These are phyloP conservation scores for Apophysomyces sp. DNA, from an alignment of 371 early-diverging fungal species.

Conservation along the genomic window DNA sequence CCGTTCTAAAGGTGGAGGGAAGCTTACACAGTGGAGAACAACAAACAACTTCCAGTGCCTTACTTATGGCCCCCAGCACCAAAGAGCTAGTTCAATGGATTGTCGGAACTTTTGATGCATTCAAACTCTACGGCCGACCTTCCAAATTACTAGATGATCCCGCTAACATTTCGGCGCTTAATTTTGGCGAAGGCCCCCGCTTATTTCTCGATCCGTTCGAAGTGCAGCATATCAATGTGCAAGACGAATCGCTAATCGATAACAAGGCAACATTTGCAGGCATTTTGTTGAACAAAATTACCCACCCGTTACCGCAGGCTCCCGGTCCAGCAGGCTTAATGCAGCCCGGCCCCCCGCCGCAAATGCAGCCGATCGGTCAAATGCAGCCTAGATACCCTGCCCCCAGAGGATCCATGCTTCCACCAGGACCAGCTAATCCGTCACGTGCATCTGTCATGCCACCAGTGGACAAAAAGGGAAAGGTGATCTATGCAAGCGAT, in stretches of 20 bases:
- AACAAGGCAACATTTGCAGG: conserved; percentile 29
- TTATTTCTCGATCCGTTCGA: conserved; percentile 38
- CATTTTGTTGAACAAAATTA: conserved; percentile 21
- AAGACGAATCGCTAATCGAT: conserved; percentile 14
- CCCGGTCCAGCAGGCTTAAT: not conserved
- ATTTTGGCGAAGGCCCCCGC: conserved; percentile 35
- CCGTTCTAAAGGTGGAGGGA: conserved; percentile 46
- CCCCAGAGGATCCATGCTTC: conserved; percentile 12
- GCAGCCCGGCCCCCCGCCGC: not conserved
- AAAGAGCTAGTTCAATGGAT: conserved; percentile 50
- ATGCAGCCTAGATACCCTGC: not conserved
- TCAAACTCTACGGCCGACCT: conserved; percentile 54
- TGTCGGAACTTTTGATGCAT: conserved; percentile 44
- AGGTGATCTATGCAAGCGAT: conserved; percentile 40
- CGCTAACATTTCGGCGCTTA: conserved; percentile 25
- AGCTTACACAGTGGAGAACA: conserved; percentile 25
- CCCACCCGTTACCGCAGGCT: not conserved
- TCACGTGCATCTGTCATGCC: conserved; percentile 8
- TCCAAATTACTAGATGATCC: conserved; percentile 28
- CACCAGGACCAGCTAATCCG: conserved; percentile 5
- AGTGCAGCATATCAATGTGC: conserved; percentile 22
- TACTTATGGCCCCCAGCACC: conserved; percentile 43
- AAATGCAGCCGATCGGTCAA: not conserved
- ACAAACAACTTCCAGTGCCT: conserved; percentile 22
- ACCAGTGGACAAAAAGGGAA: conserved; percentile 13